phyloP scores from a whole-genome alignment of 805 yeast species.

The Yarrowia sp. region DNA sequence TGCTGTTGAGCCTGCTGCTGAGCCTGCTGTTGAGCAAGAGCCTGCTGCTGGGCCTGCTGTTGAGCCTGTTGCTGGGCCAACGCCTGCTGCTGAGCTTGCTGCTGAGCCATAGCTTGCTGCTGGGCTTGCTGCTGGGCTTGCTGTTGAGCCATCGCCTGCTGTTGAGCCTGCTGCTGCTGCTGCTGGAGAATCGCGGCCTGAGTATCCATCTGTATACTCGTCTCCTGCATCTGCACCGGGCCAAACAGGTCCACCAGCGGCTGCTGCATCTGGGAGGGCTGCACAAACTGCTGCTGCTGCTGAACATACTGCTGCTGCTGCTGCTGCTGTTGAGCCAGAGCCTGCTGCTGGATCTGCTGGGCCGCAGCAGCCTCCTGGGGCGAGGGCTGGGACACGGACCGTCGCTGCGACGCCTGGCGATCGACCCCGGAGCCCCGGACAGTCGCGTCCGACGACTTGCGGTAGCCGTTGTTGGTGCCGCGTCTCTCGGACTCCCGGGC shows the following conservation, averaged over 20 bases:
- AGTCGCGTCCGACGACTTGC: slow-evolving; percentile 22
- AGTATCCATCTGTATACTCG: slow-evolving; percentile 42
- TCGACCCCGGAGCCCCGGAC: slow-evolving; percentile 18
- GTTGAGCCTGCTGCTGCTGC: slow-evolving; percentile 44
- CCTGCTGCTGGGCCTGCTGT: slow-evolving; percentile 33
- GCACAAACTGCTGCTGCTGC: slow-evolving; percentile 34
- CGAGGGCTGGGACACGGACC: slow-evolving; percentile 44
- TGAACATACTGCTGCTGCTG: slow-evolving; percentile 43
- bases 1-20: slow-evolving; percentile 45
- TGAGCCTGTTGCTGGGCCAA: slow-evolving; percentile 33
- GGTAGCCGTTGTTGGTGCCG: slow-evolving; percentile 8
- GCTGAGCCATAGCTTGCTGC: slow-evolving; percentile 41
- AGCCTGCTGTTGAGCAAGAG: slow-evolving; percentile 43
- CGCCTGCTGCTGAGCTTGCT: slow-evolving; percentile 41
- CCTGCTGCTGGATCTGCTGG: slow-evolving; percentile 44
- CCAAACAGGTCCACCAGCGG: slow-evolving; percentile 41
- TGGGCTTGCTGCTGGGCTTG: slow-evolving; percentile 39
- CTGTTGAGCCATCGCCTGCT: slow-evolving; percentile 41
- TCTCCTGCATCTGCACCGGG: slow-evolving; percentile 41
- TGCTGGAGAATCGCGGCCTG: slow-evolving; percentile 18
- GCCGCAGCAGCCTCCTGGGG: slow-evolving; percentile 42
- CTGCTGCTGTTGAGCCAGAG: slow-evolving; percentile 43
- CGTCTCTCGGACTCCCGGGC: slow-evolving; percentile 47
- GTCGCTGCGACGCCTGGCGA: slow-evolving; percentile 25
- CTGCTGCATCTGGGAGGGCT: slow-evolving; percentile 45